Evolutionary conservation across 2,329 filamentous ascomycete species (phyloP).

Genomic region (Colletotrichum endophyticum): DNA sequence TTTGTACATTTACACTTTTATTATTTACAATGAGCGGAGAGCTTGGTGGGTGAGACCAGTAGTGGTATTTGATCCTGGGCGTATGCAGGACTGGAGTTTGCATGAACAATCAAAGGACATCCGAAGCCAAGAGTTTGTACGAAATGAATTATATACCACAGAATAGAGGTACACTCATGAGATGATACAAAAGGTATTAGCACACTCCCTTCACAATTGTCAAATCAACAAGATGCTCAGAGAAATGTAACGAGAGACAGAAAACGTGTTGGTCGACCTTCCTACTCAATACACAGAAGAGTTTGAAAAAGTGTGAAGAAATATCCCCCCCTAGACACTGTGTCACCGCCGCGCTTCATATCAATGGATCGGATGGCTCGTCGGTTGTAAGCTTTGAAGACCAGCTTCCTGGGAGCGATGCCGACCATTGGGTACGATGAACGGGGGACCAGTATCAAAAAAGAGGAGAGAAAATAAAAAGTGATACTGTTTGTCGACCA

Average conservation of each 20-base stretch:
- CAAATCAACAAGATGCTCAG: background rate
- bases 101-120: background rate
- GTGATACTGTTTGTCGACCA: background rate
- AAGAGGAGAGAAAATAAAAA: background rate
- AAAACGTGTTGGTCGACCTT: background rate
- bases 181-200: background rate
- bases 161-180: background rate
- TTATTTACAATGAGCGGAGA: background rate
- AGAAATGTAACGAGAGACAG: background rate
- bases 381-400: background rate
- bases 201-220: background rate
- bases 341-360: background rate
- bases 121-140: background rate
- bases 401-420: slow-evolving; percentile 1
- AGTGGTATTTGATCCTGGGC: background rate
- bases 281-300: background rate
- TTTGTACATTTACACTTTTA: background rate
- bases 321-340: background rate
- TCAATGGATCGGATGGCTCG: background rate
- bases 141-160: slow-evolving; percentile 5
- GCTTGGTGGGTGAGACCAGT: background rate
- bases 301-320: background rate
- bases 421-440: background rate
- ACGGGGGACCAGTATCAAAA: background rate
- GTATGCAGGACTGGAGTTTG: background rate